Percentiles rank a stretch among this genome's conserved stretches.
Conservation (phyloP, 2,329 filamentous ascomycete species). For the Colletotrichum lentis region DNA sequence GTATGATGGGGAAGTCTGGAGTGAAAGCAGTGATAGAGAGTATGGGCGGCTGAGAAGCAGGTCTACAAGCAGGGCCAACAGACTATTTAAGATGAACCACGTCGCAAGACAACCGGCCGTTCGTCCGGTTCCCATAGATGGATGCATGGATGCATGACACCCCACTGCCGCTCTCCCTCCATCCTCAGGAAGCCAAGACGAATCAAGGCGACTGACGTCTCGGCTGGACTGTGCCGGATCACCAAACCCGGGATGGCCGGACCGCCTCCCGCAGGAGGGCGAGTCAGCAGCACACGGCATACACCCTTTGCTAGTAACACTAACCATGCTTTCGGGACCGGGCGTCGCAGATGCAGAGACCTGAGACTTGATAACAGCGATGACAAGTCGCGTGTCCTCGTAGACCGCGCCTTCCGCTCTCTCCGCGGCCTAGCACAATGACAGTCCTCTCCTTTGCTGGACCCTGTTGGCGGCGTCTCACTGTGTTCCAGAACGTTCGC, state of each 20-base stretch:
- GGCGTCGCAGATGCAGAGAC: background rate
- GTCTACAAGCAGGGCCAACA: background rate
- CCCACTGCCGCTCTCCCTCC: no score
- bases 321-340: no score
- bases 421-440: background rate
- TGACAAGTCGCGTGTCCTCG: constrained; percentile 14
- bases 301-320: background rate
- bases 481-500: constrained; percentile 13
- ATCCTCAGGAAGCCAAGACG: no score
- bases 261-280: background rate
- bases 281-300: constrained; percentile 17
- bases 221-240: no score
- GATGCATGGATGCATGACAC: no score
- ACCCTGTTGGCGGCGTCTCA: background rate
- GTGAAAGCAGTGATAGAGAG: no score
- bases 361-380: constrained; percentile 12
- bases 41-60: background rate
- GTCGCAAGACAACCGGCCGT: background rate
- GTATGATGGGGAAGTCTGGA: background rate
- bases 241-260: background rate
- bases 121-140: constrained; percentile 21
- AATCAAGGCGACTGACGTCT: no score
- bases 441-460: no score
- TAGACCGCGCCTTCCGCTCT: background rate
- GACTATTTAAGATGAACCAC: constrained; percentile 11